Base-by-base conservation (phyloP, 2,329 filamentous ascomycete genomes). In the Aspergillus sp. region DNA sequence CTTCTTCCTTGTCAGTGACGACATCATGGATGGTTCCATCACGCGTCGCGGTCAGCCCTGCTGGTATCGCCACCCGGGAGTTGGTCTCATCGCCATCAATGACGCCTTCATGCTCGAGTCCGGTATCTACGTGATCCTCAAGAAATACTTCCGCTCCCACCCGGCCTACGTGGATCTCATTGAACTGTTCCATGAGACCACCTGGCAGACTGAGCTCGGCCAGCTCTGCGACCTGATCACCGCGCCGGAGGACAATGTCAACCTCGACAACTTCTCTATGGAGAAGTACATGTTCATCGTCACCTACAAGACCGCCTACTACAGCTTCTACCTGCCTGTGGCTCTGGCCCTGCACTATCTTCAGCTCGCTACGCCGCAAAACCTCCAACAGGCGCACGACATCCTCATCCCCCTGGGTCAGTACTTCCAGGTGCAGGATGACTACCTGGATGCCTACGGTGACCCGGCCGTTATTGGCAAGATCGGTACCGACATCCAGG, bases 221-320 rank as follows among this genome's bases (percentile, higher is more conserved):
- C 94, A 99, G 81, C 80, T 91, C 51, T 95, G 91, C 73, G 94
- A 99, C 73, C 81, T 99, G 59, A 84, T 97, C 71, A 99, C 94
- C 44, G 94, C 94, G 35, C 94, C 94, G 40, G 94, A 99, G 77
- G 92, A 96, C 73, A 80, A 86, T 57, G 89, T 97, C 67, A 86
- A 97, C 76, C 86, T 99, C 59, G 81, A 89, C 81, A 96, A 96
- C 80, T 99, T 99, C 82, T 91, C 86, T 73, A 81, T 96, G 74
- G 83, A 92, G 57, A 99, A 70, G 82, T 96, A 96, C 81, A 86
- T 81, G 65, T 99, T 97, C 82, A 99, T 99, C 68, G 94, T 99
- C 77, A 89, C 95, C 76, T 97, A 95, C 86, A 99, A 99, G 85
- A 99, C 94, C 20, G 92, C 94, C 47, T 99, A 95, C 81, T 99